Evolutionary conservation across 2,329 filamentous ascomycete genomes (phyloP), one percentile per base, ranked within the genome.

Genomic region (Stagonosporopsis rhizophila): DNA sequence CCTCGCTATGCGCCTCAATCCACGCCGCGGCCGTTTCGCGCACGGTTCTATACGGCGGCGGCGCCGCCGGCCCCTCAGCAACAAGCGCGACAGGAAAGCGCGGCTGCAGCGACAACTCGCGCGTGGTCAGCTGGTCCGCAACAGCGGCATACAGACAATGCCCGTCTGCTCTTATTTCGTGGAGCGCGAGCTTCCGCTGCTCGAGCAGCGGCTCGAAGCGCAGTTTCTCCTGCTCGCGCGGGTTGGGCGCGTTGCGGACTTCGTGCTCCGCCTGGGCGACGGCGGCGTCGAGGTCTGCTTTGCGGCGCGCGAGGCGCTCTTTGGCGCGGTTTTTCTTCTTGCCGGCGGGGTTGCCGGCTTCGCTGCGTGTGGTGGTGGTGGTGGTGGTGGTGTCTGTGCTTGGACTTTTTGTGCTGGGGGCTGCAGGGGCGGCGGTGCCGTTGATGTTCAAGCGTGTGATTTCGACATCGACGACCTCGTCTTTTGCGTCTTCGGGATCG

Each of bases 91-190:
- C 58, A 28, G 58, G 42, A 40, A 81, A 77, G 51, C 61, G 61
- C 1, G 76, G 75, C 49, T 70, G 60, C 40, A 78, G 46, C 0
- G 63, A 67, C 25, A 78, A 38, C 0, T 63, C 68, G n/a, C 61
- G 59, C 50, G 83, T 80, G 50, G 78, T 78, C 49, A 97, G 82
- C 77, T 96, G 92, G 74, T 95, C 91, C 23, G 94, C 93, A 46
- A 98, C 84, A 0, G 95, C 92, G 15, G 92, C 90, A 78, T 98
- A 99, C 15, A 99, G 80, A 73, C 95, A 99, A 78, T 99, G 95
- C 0, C 95, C 95, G 76, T 99, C 94, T 0, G 95, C 92, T 35
- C 85, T 85, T 54, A 99, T 92, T 56, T 91, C 87, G 66, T 90
- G 85, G 79, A 97, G 91, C 19, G 80, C 80, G 15, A 98, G 82